phyloP scores from a whole-genome alignment of 129 eudicot species.

The Oenanthe sinensis region DNA sequence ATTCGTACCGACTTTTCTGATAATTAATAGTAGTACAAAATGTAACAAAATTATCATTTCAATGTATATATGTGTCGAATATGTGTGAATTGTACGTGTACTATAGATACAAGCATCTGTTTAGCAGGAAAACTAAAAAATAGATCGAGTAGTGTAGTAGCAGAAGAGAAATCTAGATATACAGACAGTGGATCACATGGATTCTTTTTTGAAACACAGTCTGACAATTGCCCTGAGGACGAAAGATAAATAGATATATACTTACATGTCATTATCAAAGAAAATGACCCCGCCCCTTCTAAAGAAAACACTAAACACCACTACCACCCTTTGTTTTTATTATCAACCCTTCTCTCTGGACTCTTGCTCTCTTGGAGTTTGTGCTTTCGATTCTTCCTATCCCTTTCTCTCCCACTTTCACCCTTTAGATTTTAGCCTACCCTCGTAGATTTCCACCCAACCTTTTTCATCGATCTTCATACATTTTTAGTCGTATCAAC shows the following conservation, averaged over 20 bases:
- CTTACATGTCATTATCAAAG: constrained; percentile 7
- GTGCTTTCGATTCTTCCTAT: constrained; percentile 20
- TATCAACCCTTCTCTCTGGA: constrained; percentile 23
- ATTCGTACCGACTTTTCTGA: no score
- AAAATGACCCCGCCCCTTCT: constrained; percentile 14
- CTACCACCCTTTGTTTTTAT: constrained; percentile 7
- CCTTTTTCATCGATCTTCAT: not conserved
- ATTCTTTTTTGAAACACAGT: constrained; percentile 12
- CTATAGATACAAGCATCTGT: not conserved
- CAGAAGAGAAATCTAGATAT: not conserved
- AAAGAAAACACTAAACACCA: constrained; percentile 7
- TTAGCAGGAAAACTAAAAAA: not conserved
- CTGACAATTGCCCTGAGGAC: constrained; percentile 2
- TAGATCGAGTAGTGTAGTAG: not conserved
- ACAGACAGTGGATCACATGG: constrained; percentile 15
- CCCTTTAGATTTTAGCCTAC: not conserved
- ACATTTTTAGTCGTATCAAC: not conserved
- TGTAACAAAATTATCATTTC: not conserved
- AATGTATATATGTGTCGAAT: no score
- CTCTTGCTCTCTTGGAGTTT: constrained; percentile 23
- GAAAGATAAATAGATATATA: not conserved
- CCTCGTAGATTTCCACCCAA: not conserved
- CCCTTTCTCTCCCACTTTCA: constrained; percentile 6
- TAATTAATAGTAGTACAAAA: no score
- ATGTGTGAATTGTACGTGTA: not conserved